Base-by-base conservation (phyloP, 768 basidiomycete genomes). In the Rickenella mellea region DNA sequence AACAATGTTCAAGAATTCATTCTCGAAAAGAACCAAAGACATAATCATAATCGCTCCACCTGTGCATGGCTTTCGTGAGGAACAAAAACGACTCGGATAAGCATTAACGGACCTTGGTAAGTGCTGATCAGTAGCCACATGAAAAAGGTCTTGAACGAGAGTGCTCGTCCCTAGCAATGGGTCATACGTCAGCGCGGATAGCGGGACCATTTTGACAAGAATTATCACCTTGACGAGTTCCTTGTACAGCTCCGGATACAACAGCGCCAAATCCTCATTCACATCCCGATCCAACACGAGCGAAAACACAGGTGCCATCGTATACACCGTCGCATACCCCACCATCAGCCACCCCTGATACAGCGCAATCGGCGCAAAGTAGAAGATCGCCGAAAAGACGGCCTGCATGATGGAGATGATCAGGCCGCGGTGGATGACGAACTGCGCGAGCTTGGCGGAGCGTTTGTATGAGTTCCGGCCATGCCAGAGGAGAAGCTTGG, bases 291-390 rank as follows among this genome's bases (percentile, higher is more conserved):
- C 96, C 43, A 98, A 69, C 6, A 99, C 96, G 42, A 98, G 71
- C 31, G 96, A 98, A 64, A 97, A 98, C 11, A 97, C 93, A 1
- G 94, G 96, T 0, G 90, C 90, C 93, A 98, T 98, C 5, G 94
- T 98, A 56, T 98, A 94, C 11, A 92, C 69, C 6, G 92, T 94
- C 15, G 91, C 92, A 60, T 96, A 96, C 10, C 96, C 94, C 24
- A 85, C 89, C 82, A 97, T 84, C 42, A 99, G 66, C 92, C 92
- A 99, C 0, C 93, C 94, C 54, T 98, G 96, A 60, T 98, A 99
- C 43, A 99, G 62, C 1, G 94, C 93, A 50, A 99, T 98, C 2
- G 96, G 94, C 12, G 88, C 89, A 63, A 90, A 91, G 59, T 87
- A 89, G 59, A 90, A 90, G 28, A 92, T 92, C 2, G 87, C 80